A percentile compares a stretch with the other conserved stretches of the same genome.
These are phyloP conservation scores for Colletotrichum paranaense DNA, from an alignment of 2,329 filamentous ascomycete species.

Conservation along the genomic window DNA sequence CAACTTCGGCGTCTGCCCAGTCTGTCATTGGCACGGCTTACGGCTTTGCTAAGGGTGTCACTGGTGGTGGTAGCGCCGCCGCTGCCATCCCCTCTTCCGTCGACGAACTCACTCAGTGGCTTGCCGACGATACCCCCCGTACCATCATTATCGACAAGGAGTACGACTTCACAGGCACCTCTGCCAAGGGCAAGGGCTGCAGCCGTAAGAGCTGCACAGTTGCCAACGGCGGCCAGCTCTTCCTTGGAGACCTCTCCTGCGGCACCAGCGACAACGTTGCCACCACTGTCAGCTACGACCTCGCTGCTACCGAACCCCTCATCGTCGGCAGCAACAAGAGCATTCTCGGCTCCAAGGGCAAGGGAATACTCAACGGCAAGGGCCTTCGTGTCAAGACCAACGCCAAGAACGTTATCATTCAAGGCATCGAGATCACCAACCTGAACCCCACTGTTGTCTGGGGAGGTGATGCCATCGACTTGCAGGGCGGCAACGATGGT, in stretches of 20 bases:
- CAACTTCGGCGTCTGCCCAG: constrained; percentile 40
- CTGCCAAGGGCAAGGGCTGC: constrained; percentile 40
- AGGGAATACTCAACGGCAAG: constrained; percentile 48
- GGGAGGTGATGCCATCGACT: constrained; percentile 48
- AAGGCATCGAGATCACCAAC: constrained; percentile 58
- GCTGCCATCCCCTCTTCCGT: constrained; percentile 55
- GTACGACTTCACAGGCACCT: constrained; percentile 42
- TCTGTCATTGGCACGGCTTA: constrained; percentile 43
- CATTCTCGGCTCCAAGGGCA: constrained; percentile 39
- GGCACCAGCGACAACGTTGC: constrained; percentile 36
- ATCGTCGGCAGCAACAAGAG: constrained; percentile 44
- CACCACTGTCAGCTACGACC: constrained; percentile 43
- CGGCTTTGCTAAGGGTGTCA: constrained; percentile 52
- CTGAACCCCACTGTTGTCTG: constrained; percentile 55
- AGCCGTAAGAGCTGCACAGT: constrained; percentile 39
- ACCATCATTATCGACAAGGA: constrained; percentile 42
- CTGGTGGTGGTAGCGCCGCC: constrained; percentile 61
- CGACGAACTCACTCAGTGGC: constrained; percentile 52
- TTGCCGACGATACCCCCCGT: constrained; percentile 42
- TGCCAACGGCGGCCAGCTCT: constrained; percentile 41
- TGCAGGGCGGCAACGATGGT: constrained; percentile 41
- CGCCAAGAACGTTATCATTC: constrained; percentile 62
- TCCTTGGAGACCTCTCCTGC: constrained; percentile 26
- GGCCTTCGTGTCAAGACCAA: constrained; percentile 55
- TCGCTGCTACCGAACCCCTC: constrained; percentile 39